Base-by-base conservation (phyloP, 106 monocot species). In the Apostasia shenzhenica region DNA sequence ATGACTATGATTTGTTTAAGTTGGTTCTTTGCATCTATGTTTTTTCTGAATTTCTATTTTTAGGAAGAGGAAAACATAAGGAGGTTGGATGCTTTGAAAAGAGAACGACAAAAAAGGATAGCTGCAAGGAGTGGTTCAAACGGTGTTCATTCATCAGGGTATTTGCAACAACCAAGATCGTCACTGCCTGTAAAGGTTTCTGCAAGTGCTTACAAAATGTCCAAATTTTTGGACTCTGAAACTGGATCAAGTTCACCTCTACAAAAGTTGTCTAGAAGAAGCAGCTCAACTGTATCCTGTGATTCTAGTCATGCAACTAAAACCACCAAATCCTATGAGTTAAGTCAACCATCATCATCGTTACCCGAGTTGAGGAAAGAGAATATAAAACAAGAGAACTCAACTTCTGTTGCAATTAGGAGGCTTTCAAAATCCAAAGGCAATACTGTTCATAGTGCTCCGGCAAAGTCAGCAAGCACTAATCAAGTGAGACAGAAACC, bases 21-120 rank as follows among this genome's bases (percentile, higher is more conserved):
- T 26, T 26, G 26, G 26, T 26, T 26, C 26, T 26, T 26, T 26
- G 26, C 26, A 26, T 26, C 26, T 26, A 26, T 26, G 26, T 26
- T 26, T 26, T 26, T 26, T 26, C 26, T 26, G 26, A 26, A 26
- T 26, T 26, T 26, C 26, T 26, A 26, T 41, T 40, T 14, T 49
- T 73, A 97, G 97, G 97, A 97, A 79, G 92, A 81, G 38, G 84
- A 97, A 73, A 74, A 80, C 68, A 77, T 55, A 58, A 77, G 59
- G 67, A 62, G 85, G 49, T 77, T 97, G 66, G 97, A 97, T 70
- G 92, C 83, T 69, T 74, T 97, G 55, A 97, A 90, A 87, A 66
- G 72, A 70, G 92, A 97, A 60, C 63, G 97, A 8, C 83, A 97
- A 75, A 92, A 87, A 76, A 82, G 89, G 75, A 97, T 97, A 59